Conservation (phyloP, 495 filamentous ascomycete species). For the Pyronema domesticum region DNA sequence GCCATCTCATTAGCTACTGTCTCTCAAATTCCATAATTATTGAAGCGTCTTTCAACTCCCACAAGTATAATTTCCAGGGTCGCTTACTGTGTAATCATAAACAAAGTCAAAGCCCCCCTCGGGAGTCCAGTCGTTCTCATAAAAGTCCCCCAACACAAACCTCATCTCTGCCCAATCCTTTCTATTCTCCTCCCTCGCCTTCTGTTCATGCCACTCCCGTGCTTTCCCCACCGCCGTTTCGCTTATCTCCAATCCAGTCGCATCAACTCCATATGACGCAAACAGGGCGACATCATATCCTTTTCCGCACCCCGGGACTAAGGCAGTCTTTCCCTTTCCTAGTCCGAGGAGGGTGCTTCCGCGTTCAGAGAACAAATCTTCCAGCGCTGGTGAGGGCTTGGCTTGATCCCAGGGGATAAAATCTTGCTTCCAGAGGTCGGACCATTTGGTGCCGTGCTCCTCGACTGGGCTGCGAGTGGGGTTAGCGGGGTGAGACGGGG, state of each 20-base stretch:
- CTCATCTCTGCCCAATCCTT: slow-evolving; percentile 7
- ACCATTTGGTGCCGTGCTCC: slow-evolving; percentile 29
- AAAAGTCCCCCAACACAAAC: slow-evolving; percentile 35
- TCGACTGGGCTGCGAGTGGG: slow-evolving; percentile 11
- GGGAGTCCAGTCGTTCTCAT: slow-evolving; percentile 42
- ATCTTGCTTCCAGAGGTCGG: slow-evolving; percentile 38
- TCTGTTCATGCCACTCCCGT: slow-evolving; percentile 10
- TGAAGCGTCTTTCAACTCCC: neutral
- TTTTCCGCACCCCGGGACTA: slow-evolving; percentile 29
- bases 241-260: slow-evolving; percentile 26
- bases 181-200: slow-evolving; percentile 7
- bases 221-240: slow-evolving; percentile 19
- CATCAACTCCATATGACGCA: slow-evolving; percentile 26
- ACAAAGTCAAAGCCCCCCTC: slow-evolving; percentile 52
- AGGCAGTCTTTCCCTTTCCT: slow-evolving; percentile 24
- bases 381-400: slow-evolving; percentile 41
- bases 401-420: slow-evolving; percentile 45
- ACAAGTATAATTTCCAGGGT: neutral
- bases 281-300: slow-evolving; percentile 28
- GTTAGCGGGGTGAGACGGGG: neutral
- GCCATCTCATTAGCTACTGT: neutral
- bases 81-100: slow-evolving; percentile 66
- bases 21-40: neutral
- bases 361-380: slow-evolving; percentile 36
- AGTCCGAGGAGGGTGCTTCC: slow-evolving; percentile 8